A percentile compares a stretch with the other conserved stretches of the same genome.
Conservation (phyloP, 2,329 filamentous ascomycete species). For the Penicillium decumbens region DNA sequence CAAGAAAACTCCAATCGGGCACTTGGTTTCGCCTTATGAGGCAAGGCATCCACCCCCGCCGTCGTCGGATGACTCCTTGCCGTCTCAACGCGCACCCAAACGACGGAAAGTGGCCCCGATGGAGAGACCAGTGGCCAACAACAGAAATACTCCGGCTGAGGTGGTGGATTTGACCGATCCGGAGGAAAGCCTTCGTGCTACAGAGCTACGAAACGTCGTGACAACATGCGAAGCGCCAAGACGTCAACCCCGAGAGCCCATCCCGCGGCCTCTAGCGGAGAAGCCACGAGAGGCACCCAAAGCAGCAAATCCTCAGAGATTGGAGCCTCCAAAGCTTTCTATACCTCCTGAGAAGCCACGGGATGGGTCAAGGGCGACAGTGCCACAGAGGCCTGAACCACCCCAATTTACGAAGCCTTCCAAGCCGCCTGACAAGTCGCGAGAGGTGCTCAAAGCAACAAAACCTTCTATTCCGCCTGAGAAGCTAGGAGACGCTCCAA, state of each 20-base stretch:
- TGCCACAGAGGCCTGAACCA: not conserved
- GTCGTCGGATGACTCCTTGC: constrained; percentile 5
- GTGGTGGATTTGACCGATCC: constrained; percentile 25
- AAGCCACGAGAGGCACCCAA: not conserved
- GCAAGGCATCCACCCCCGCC: constrained; percentile 18
- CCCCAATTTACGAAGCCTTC: not conserved
- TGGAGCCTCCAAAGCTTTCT: not conserved
- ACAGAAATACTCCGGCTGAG: constrained; percentile 5
- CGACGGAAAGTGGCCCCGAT: constrained; percentile 23
- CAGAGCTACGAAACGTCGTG: not conserved
- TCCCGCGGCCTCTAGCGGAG: not conserved
- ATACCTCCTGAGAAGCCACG: not conserved
- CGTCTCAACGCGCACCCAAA: constrained; percentile 31
- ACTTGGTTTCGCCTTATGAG: constrained; percentile 66
- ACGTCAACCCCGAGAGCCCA: not conserved
- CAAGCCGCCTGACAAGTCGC: not conserved
- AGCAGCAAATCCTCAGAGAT: not conserved
- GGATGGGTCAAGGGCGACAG: not conserved
- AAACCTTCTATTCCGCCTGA: not conserved
- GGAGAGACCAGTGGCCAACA: constrained; percentile 11
- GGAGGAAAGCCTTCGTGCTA: not conserved
- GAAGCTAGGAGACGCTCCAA: not conserved
- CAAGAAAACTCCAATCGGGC: constrained; percentile 59
- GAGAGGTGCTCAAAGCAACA: not conserved
- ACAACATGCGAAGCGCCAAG: not conserved